Conservation (phyloP, 2,329 filamentous ascomycete genomes). For the Rosellinia necatrix region DNA sequence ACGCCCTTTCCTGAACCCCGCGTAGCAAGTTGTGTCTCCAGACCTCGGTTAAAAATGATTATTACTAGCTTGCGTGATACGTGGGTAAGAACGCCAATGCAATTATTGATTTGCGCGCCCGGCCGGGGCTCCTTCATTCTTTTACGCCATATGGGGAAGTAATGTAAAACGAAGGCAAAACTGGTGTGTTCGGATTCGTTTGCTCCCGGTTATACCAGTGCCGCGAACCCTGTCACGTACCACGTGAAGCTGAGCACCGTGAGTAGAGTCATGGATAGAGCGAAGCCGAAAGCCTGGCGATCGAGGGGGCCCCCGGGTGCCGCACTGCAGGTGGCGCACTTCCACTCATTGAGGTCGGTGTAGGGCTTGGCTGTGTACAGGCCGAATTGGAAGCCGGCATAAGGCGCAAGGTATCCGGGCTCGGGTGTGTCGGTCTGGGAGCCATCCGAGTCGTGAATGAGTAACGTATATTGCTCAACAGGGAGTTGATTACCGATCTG, state of each 20-base stretch:
- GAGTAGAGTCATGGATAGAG: constrained; percentile 57
- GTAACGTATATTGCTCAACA: constrained; percentile 62
- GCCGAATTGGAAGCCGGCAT: constrained; percentile 58
- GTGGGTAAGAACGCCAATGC: constrained; percentile 13
- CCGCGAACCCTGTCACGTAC: constrained; percentile 61
- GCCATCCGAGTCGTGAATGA: constrained; percentile 64
- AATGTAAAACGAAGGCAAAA: not conserved
- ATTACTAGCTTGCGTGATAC: constrained; percentile 14
- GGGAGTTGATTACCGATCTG: constrained; percentile 53
- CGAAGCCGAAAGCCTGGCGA: constrained; percentile 53
- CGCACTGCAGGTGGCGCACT: constrained; percentile 62
- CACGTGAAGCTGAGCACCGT: constrained; percentile 67
- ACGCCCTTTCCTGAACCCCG: constrained; percentile 24
- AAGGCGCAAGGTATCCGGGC: constrained; percentile 60
- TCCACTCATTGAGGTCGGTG: constrained; percentile 55
- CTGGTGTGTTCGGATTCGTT: not conserved
- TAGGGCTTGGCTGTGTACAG: constrained; percentile 61
- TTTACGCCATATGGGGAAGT: not conserved
- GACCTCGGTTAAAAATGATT: constrained; percentile 14
- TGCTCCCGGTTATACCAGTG: constrained; percentile 36
- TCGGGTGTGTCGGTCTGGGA: constrained; percentile 54
- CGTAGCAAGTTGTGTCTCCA: constrained; percentile 9
- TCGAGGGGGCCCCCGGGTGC: constrained; percentile 52
- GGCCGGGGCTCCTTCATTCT: not conserved
- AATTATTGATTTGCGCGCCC: not conserved